These are phyloP conservation scores for Wickerhamomyces hampshirensis DNA, from an alignment of 805 yeast genomes.

Conservation along the genomic window DNA sequence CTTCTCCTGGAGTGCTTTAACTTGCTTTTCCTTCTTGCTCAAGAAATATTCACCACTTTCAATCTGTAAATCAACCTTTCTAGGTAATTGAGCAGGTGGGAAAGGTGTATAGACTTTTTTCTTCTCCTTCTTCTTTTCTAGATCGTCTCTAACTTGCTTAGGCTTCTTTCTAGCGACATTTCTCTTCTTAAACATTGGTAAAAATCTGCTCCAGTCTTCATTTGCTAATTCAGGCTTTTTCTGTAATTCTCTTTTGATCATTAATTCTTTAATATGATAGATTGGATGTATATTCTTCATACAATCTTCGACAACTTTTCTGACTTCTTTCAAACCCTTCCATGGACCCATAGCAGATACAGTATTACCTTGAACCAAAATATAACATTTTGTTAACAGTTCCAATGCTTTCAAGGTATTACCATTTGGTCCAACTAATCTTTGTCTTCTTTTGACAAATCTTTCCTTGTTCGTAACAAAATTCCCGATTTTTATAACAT, in stretches of 20 bases:
- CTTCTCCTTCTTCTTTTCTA: conserved; percentile 37
- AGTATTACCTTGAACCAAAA: conserved; percentile 95
- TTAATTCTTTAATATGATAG: conserved; percentile 92
- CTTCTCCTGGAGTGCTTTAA: conserved; percentile 68
- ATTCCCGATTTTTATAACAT: conserved; percentile 91
- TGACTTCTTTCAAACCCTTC: conserved; percentile 85
- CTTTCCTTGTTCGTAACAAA: conserved; percentile 87
- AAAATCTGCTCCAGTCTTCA: conserved; percentile 95
- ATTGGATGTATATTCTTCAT: conserved; percentile 98
- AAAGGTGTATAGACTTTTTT: conserved; percentile 95
- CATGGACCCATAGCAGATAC: conserved; percentile 96
- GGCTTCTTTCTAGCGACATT: conserved; percentile 93
- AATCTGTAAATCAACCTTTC: conserved; percentile 94
- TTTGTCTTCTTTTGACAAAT: conserved; percentile 91
- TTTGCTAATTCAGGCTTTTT: conserved; percentile 92
- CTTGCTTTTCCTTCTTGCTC: conserved; percentile 76
- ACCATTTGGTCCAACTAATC: conserved; percentile 95
- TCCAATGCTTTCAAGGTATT: conserved; percentile 95
- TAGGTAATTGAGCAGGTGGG: conserved; percentile 97
- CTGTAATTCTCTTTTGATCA: conserved; percentile 94
- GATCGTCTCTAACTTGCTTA: conserved; percentile 51
- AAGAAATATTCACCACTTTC: conserved; percentile 98
- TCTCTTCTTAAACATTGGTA: conserved; percentile 95
- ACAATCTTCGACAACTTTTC: conserved; percentile 96
- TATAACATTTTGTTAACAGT: conserved; percentile 90